Base-by-base conservation (phyloP, 108 stramenopile genomes). In the Pelagomonas calceolata region DNA sequence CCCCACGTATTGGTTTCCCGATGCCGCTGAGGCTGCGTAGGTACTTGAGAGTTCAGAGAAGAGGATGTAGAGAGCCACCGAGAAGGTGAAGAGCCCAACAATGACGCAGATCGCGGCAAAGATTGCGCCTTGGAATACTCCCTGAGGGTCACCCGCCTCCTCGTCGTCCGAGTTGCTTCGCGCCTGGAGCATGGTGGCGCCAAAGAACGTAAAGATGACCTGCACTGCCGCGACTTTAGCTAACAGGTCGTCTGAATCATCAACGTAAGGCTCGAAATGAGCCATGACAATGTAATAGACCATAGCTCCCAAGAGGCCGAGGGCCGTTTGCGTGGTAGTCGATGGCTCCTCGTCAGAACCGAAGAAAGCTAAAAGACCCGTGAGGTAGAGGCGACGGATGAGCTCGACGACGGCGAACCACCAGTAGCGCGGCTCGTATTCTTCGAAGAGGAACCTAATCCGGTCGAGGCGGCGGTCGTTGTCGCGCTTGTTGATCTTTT, bases 401-500 rank as follows among this genome's bases (percentile, higher is more conserved):
- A 5, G 0, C 67, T 67, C 73, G 37, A 30, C 4, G 32, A 67
- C 34, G 43, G 66, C 66, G 18, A 73, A 73, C 32, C 36, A 66
- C 65, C 65, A 73, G 73, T 31, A 67, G 36, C 64, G 45, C 45
- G 73, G 73, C 46, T 60, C 67, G 68, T 73, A 73, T 34, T 44
- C 43, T 35, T 63, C 33, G 68, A 64, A 67, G 29, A 73, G 39
- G 63, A 73, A 73, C 64, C n/a, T n/a, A n/a, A n/a, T n/a, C n/a
- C n/a, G n/a, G n/a, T n/a, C n/a, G n/a, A n/a, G n/a, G n/a, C n/a
- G n/a, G n/a, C n/a, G n/a, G n/a, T n/a, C n/a, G n/a, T n/a, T n/a
- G n/a, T n/a, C n/a, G n/a, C n/a, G n/a, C n/a, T n/a, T n/a, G n/a
- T n/a, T n/a, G n/a, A n/a, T n/a, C n/a, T n/a, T n/a, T n/a, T n/a